Evolutionary conservation across 1,139 yeast species (phyloP).

Genomic region (Blastobotrys raffinosifermentans): DNA sequence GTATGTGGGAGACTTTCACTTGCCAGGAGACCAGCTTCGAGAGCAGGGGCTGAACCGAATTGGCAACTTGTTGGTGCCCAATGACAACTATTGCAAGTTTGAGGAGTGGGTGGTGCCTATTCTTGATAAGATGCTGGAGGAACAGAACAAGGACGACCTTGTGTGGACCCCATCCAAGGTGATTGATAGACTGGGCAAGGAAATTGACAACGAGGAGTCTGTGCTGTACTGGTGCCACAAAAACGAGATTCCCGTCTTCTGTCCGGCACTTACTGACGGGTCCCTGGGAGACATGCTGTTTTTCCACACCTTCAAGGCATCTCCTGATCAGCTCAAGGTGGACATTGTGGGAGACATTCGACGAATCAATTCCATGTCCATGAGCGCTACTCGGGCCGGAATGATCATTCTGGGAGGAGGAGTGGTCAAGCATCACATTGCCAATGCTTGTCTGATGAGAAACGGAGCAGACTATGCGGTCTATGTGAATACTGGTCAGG

Average conservation of each 20-base stretch:
- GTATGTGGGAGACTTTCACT: slow-evolving; percentile 80
- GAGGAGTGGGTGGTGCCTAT: slow-evolving; percentile 99
- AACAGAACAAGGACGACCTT: slow-evolving; percentile 64
- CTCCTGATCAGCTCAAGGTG: slow-evolving; percentile 80
- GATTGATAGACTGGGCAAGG: slow-evolving; percentile 90
- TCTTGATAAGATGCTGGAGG: slow-evolving; percentile 77
- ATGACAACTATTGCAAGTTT: slow-evolving; percentile 92
- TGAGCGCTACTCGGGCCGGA: slow-evolving; percentile 95
- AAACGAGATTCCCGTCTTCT: slow-evolving; percentile 89
- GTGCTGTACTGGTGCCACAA: slow-evolving; percentile 98
- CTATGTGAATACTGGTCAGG: slow-evolving; percentile 96
- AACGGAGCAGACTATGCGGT: slow-evolving; percentile 99
- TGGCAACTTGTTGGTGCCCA: slow-evolving; percentile 93
- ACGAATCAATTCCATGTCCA: slow-evolving; percentile 81
- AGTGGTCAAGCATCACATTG: slow-evolving; percentile 89
- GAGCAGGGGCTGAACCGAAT: slow-evolving; percentile 97
- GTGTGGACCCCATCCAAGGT: slow-evolving; percentile 91
- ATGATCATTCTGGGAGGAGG: slow-evolving; percentile 98
- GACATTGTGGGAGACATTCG: slow-evolving; percentile 95
- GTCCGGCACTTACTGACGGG: slow-evolving; percentile 97
- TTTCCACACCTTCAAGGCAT: slow-evolving; percentile 93
- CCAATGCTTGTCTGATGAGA: slow-evolving; percentile 97
- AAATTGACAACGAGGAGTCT: slow-evolving; percentile 88
- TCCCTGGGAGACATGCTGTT: slow-evolving; percentile 98
- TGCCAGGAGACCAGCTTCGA: slow-evolving; percentile 75